Conservation (phyloP, 139 green algal species). For the Closterium sp. region DNA sequence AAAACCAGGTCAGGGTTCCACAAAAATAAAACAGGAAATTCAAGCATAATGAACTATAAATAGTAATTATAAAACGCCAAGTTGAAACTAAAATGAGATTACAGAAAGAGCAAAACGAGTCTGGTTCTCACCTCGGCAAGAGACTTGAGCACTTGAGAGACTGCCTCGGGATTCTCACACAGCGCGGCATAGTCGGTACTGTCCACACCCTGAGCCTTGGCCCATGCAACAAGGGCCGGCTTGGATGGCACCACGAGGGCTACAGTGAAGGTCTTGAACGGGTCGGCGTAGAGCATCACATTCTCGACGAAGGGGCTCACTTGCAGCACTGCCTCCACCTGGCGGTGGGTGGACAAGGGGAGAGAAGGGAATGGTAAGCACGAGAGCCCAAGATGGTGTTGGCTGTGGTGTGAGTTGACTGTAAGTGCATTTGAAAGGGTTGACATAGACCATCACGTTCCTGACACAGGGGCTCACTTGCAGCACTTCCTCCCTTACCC, state of each 20-base stretch:
- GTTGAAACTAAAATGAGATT: too few relatives aligned
- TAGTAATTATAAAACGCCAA: too few relatives aligned
- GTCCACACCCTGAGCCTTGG: constrained; percentile 10
- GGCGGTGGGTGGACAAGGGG: not conserved
- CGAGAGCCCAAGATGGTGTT: not conserved
- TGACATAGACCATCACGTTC: not conserved
- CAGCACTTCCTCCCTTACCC: not conserved
- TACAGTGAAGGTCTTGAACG: constrained; percentile 29
- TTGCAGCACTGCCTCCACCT: constrained; percentile 35
- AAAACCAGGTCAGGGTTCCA: too few relatives aligned
- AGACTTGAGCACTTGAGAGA: constrained; percentile 30
- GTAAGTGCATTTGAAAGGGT: not conserved
- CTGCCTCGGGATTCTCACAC: constrained; percentile 11
- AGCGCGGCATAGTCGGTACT: not conserved
- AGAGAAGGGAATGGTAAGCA: not conserved
- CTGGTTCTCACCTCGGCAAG: constrained; percentile 21
- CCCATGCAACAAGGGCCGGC: constrained; percentile 22
- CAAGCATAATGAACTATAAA: too few relatives aligned
- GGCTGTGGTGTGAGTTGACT: too few relatives aligned
- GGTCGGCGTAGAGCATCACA: constrained; percentile 47
- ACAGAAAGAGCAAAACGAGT: too few relatives aligned
- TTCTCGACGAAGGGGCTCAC: constrained; percentile 28
- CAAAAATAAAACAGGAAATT: too few relatives aligned
- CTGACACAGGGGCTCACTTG: not conserved
- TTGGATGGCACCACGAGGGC: constrained; percentile 46